phyloP scores from a whole-genome alignment of 768 basidiomycete species.

The Sarcodon sp. region DNA sequence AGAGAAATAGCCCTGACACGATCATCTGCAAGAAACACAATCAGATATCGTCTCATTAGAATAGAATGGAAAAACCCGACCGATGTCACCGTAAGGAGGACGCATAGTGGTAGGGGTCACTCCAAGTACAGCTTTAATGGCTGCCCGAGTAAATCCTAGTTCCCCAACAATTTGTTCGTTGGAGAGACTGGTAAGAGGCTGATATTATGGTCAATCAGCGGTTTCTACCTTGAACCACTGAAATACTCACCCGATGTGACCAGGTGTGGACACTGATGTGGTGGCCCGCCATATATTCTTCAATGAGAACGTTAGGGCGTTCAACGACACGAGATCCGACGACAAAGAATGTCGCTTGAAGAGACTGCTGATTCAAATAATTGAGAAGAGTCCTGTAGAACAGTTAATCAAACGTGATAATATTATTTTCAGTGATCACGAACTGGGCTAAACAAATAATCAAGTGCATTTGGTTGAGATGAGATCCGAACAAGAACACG shows the following conservation, averaged over 20 bases:
- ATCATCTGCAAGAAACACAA: slow-evolving; percentile 39
- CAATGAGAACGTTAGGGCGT: slow-evolving; percentile 57
- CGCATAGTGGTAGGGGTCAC: slow-evolving; percentile 73
- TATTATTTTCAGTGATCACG: slow-evolving; percentile 8
- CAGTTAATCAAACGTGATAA: background rate
- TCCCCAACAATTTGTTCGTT: slow-evolving; percentile 86
- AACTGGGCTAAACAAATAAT: slow-evolving; percentile 33
- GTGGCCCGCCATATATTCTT: slow-evolving; percentile 71
- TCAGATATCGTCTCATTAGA: background rate
- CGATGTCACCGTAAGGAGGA: slow-evolving; percentile 75
- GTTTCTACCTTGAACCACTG: slow-evolving; percentile 12
- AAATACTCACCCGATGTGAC: slow-evolving; percentile 54
- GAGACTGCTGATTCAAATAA: slow-evolving; percentile 48
- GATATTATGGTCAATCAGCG: slow-evolving; percentile 15
- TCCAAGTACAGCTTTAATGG: slow-evolving; percentile 65
- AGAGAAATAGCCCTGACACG: slow-evolving; percentile 84
- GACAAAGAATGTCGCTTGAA: slow-evolving; percentile 85
- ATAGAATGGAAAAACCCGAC: slow-evolving; percentile 15
- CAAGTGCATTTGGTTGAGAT: slow-evolving; percentile 3
- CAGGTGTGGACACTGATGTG: slow-evolving; percentile 85
- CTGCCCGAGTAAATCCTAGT: slow-evolving; percentile 83
- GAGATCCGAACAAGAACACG: background rate
- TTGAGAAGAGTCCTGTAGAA: slow-evolving; percentile 48
- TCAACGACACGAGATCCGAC: slow-evolving; percentile 79
- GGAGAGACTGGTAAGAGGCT: slow-evolving; percentile 54